Evolutionary conservation across 2,329 filamentous ascomycete species (phyloP).

Genomic region (Penicillium crustosum): DNA sequence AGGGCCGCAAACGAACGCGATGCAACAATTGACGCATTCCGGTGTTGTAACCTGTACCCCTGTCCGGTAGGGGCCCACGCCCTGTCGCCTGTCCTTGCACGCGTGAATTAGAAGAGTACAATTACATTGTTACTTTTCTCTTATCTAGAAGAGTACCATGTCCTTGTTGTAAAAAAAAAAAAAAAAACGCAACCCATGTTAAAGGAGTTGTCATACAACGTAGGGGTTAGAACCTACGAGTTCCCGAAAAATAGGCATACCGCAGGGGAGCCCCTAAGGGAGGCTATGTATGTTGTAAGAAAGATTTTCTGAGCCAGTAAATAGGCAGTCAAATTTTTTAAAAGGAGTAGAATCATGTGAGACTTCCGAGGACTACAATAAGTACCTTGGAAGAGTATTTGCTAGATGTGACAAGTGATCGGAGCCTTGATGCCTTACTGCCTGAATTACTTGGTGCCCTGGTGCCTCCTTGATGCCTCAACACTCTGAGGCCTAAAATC

Average conservation of each 20-base stretch:
- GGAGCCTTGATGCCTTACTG: neutral
- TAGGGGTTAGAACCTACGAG: neutral
- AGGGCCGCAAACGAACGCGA: slow-evolving; percentile 18
- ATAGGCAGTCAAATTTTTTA: neutral
- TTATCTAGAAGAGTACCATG: too few species aligned
- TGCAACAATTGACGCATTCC: slow-evolving; percentile 19
- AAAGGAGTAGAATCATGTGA: neutral
- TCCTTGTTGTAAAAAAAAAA: too few species aligned
- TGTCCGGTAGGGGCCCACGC: slow-evolving; percentile 11
- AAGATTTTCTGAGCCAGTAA: too few species aligned
- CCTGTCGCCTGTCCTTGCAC: neutral
- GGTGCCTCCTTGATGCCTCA: neutral
- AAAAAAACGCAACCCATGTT: neutral
- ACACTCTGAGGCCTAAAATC: too few species aligned
- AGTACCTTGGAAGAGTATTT: neutral
- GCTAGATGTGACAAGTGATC: neutral
- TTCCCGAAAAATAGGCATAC: neutral
- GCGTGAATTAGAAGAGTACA: neutral
- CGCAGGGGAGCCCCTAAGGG: neutral
- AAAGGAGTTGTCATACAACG: neutral
- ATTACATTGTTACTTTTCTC: neutral
- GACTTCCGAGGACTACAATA: neutral
- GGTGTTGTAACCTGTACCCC: slow-evolving; percentile 13
- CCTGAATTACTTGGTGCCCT: neutral
- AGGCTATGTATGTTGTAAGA: neutral